Evolutionary conservation across 1,139 yeast genomes (phyloP).

Genomic region (Suhomyces bolitotheri): DNA sequence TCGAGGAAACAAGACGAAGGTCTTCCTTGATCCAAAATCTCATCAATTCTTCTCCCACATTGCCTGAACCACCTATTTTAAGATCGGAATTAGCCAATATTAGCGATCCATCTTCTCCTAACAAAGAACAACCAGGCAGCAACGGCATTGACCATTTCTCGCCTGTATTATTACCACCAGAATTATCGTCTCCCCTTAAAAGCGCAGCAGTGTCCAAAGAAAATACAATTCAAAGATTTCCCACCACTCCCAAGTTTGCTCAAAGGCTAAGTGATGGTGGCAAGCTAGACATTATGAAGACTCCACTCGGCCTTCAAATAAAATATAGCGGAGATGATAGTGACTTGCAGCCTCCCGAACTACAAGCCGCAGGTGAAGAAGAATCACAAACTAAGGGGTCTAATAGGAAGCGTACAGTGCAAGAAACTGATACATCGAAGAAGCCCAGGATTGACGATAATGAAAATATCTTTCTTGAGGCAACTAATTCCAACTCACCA

Average conservation of each 20-base stretch:
- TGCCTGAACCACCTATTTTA: constrained; percentile 48
- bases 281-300: constrained; percentile 21
- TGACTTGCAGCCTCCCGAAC: constrained; percentile 37
- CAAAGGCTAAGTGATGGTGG: constrained; percentile 19
- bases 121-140: constrained; percentile 6
- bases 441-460: constrained; percentile 14
- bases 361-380: constrained; percentile 11
- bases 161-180: constrained; percentile 25
- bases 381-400: not conserved
- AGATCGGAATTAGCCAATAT: constrained; percentile 31
- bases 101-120: constrained; percentile 16
- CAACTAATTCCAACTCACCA: constrained; percentile 12
- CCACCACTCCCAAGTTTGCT: constrained; percentile 48
- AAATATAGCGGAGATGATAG: constrained; percentile 31
- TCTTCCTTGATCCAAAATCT: constrained; percentile 45
- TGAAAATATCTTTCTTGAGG: constrained; percentile 38
- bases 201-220: constrained; percentile 20
- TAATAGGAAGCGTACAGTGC: not conserved
- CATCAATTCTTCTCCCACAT: constrained; percentile 52
- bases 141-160: constrained; percentile 22
- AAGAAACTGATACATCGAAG: not conserved
- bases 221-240: constrained; percentile 45
- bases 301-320: constrained; percentile 29
- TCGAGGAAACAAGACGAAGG: constrained; percentile 28
- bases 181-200: constrained; percentile 23